These are phyloP conservation scores for Trichosanthes cucumerina DNA, from an alignment of 306 rosid species.

Conservation along the genomic window DNA sequence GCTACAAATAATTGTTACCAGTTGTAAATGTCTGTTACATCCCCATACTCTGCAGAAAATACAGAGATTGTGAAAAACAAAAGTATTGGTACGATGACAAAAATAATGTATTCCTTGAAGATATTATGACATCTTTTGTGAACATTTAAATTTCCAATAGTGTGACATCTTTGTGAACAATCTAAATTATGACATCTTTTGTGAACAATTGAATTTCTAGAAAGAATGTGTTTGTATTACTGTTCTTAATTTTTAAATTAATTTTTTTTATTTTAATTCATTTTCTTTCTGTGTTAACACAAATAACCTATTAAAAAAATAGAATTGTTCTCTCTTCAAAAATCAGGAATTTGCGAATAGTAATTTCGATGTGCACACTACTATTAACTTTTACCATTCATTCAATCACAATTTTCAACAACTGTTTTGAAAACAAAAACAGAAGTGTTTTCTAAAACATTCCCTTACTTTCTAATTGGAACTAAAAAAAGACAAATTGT, in stretches of 20 bases:
- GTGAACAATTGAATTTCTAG: neutral
- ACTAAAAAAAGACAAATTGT: neutral
- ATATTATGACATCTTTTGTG: neutral
- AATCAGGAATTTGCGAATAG: neutral
- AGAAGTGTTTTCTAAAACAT: neutral
- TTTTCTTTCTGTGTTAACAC: neutral
- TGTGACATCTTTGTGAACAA: too few species aligned
- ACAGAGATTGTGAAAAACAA: conserved; percentile 1
- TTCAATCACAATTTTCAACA: neutral
- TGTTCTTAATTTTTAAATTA: neutral
- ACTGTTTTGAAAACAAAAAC: neutral
- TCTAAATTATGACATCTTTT: neutral
- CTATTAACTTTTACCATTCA: neutral
- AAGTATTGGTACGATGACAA: neutral
- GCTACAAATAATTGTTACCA: conserved; percentile 42
- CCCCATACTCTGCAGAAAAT: conserved; percentile 70
- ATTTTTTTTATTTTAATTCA: neutral
- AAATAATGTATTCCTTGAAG: neutral
- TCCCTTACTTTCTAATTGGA: neutral
- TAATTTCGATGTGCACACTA: neutral
- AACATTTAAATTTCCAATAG: neutral
- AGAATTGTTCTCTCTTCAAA: neutral
- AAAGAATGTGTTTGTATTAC: neutral
- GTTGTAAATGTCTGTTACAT: conserved; percentile 83
- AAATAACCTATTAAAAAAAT: neutral